Evolutionary conservation across 2,329 filamentous ascomycete genomes (phyloP).

Genomic region (Aspergillus intermedius): DNA sequence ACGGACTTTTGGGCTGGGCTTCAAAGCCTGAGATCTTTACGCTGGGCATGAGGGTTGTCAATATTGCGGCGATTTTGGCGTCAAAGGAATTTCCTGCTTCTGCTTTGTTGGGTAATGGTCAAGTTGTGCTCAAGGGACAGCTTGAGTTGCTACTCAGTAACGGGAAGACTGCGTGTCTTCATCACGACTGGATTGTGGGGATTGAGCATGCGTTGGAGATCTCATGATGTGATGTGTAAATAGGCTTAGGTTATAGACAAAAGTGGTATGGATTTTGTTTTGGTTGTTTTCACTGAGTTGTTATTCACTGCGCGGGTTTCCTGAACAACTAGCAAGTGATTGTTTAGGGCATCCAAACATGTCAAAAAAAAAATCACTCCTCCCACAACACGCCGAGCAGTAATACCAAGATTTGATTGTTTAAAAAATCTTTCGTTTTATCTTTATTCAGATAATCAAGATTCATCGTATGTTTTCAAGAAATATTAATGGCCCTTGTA

Average conservation of each 20-base stretch:
- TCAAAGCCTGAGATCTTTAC: conserved; percentile 61
- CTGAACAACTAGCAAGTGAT: too few species aligned
- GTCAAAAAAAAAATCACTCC: not conserved
- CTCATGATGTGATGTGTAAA: conserved; percentile 4
- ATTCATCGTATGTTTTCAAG: too few species aligned
- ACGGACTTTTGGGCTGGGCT: conserved; percentile 67
- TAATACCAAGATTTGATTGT: not conserved
- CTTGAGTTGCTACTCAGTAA: conserved; percentile 19
- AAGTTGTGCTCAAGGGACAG: conserved; percentile 11
- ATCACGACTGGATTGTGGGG: conserved; percentile 27
- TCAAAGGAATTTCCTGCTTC: conserved; percentile 14
- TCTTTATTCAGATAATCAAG: too few species aligned
- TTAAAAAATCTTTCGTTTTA: not conserved
- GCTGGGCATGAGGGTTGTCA: conserved; percentile 34
- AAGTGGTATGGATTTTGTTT: conserved; percentile 12
- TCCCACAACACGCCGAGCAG: not conserved
- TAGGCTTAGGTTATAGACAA: conserved; percentile 12
- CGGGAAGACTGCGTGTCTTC: conserved; percentile 20
- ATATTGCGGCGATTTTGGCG: conserved; percentile 29
- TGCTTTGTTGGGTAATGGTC: conserved; percentile 11
- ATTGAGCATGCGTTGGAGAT: conserved; percentile 19
- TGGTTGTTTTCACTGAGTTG: not conserved
- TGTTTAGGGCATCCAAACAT: not conserved
- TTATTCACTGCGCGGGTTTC: not conserved
- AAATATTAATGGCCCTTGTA: too few species aligned